Conservation (phyloP, 768 basidiomycete genomes). For the Suillus bovinus region DNA sequence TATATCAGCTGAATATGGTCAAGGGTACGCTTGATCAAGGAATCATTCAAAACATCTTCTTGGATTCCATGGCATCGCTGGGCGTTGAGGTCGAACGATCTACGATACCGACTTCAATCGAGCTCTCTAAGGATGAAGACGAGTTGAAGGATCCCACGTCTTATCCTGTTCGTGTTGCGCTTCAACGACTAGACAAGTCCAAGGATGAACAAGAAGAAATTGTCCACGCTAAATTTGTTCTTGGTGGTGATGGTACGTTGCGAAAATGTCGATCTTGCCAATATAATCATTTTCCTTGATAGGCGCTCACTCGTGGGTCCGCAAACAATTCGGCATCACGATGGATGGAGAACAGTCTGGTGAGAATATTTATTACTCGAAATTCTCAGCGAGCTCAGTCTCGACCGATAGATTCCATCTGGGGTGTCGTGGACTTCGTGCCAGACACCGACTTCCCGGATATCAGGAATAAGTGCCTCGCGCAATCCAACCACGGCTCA, state of each 20-base stretch:
- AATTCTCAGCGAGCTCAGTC: too few relatives aligned
- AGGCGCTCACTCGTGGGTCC: constrained; percentile 86
- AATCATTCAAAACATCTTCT: constrained; percentile 33
- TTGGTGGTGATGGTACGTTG: constrained; percentile 69
- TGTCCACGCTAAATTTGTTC: constrained; percentile 70
- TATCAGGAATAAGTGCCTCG: too few relatives aligned
- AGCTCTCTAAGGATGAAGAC: constrained; percentile 27
- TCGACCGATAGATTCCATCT: too few relatives aligned
- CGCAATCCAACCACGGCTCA: too few relatives aligned
- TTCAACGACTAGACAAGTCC: constrained; percentile 21
- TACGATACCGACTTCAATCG: constrained; percentile 27
- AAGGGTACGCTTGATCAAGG: constrained; percentile 36
- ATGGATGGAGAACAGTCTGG: constrained; percentile 73
- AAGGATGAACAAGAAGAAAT: constrained; percentile 48
- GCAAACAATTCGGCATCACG: constrained; percentile 58
- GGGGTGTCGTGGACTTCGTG: too few relatives aligned
- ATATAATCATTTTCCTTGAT: constrained; percentile 8
- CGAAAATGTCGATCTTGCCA: neutral
- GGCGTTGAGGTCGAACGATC: constrained; percentile 36
- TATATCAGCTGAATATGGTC: neutral
- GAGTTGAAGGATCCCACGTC: constrained; percentile 24
- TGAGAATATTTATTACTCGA: too few relatives aligned
- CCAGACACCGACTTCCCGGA: too few relatives aligned
- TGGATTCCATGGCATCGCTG: constrained; percentile 32
- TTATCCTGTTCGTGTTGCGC: constrained; percentile 24